Evolutionary conservation across 306 rosid genomes (phyloP), one percentile per base, ranked within the genome.

Genomic region (Begonia masoniana): DNA sequence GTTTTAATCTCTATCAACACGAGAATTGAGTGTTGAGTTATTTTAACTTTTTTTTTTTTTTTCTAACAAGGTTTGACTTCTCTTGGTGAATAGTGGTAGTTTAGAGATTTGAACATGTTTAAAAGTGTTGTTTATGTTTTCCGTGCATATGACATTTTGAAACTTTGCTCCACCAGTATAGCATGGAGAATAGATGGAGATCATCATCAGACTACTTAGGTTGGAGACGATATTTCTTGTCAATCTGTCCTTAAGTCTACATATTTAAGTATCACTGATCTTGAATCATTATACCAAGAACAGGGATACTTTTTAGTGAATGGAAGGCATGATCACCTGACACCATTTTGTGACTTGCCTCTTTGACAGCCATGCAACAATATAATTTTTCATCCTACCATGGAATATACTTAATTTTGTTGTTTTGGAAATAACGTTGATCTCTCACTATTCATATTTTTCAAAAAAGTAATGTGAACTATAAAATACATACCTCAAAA

Each of bases 151-250:
- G 82, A 54, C 48, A 60, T 56, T 35, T 64, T 23, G 48, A 68
- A 57, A 10, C 67, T 56, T 47, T 81, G 76, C 61, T 47, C 54
- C 16, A 76, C 45, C 51, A 69, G 64, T 58, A 67, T 75, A 78
- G 82, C 81, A 64, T 85, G 74, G 96, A 91, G 75, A 92, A 83
- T 64, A 70, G 62, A 51, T 62, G 86, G 63, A 78, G 75, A n/a
- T n/a, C n/a, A 69, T 77, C 82, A 39, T 67, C 73, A 19, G 92
- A 92, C 52, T 91, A 56, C 85, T 91, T 54, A 50, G 63, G 42
- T n/a, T 57, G 76, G 68, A 61, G 86, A 76, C 60, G 78, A 71
- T 45, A 62, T 39, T 58, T 61, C 68, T 36, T 74, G 69, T 15
- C 68, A 74, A 47, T 59, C 70, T 41, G 62, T 64, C 61, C 65